phyloP scores from a whole-genome alignment of 805 yeast genomes.

The Pichia pseudocactophila region DNA sequence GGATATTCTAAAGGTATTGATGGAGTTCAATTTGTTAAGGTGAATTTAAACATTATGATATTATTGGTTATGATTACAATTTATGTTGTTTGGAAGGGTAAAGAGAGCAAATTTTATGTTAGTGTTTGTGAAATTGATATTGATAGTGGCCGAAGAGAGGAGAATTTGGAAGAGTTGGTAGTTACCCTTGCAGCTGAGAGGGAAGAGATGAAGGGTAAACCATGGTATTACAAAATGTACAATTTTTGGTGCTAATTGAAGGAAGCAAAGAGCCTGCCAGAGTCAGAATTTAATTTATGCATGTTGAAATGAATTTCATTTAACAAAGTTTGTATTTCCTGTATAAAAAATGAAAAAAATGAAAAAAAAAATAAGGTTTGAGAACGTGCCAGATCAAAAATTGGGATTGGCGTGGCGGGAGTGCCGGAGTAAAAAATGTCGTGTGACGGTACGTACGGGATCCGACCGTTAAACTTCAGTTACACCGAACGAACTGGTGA shows the following conservation, averaged over 20 bases:
- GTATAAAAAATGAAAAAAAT: no score
- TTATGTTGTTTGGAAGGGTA: slow-evolving; percentile 31
- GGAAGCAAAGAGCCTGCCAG: no score
- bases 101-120: slow-evolving; percentile 35
- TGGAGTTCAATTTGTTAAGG: slow-evolving; percentile 53
- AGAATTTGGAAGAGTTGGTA: slow-evolving; percentile 46
- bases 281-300: no score
- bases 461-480: no score
- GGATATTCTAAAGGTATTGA: slow-evolving; percentile 35
- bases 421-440: no score
- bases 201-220: slow-evolving; percentile 38
- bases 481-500: no score
- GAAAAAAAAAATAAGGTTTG: no score
- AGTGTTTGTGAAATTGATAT: slow-evolving; percentile 45
- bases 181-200: slow-evolving; percentile 53
- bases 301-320: no score
- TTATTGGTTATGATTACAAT: slow-evolving; percentile 39
- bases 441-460: no score
- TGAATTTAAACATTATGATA: slow-evolving; percentile 58
- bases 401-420: no score
- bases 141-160: slow-evolving; percentile 54
- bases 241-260: slow-evolving; percentile 43
- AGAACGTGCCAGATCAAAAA: no score
- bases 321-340: no score
- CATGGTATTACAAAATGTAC: slow-evolving; percentile 40